Percentiles rank a stretch among this genome's conserved stretches.
Evolutionary conservation across 1,284 basidiomycete species (phyloP).

Genomic region (Cryptococcus maquisensis): DNA sequence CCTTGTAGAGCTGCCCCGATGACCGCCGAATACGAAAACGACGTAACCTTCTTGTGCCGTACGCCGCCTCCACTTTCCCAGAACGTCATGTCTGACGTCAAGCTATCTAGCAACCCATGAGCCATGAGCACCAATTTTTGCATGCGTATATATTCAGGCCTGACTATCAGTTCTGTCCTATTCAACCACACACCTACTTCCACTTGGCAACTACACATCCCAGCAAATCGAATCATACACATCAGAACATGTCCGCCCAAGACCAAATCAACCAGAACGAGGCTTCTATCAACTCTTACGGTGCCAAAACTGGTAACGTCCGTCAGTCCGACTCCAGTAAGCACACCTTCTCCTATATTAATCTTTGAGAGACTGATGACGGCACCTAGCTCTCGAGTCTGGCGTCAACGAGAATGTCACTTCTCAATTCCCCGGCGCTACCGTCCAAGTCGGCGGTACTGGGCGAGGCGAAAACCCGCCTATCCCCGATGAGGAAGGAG

Average conservation of each 20-base stretch:
- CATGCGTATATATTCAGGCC: too few species aligned
- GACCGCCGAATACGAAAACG: too few species aligned
- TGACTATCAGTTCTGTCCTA: too few species aligned
- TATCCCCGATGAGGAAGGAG: conserved; percentile 30
- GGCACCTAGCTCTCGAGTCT: conserved; percentile 17
- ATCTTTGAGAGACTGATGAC: not conserved
- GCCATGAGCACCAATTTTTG: too few species aligned
- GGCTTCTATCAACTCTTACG: conserved; percentile 18
- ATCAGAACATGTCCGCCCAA: conserved; percentile 15
- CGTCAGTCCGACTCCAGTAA: conserved; percentile 20
- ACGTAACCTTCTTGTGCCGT: too few species aligned
- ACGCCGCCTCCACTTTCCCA: too few species aligned
- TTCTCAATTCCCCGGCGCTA: conserved; percentile 26
- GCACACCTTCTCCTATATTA: not conserved
- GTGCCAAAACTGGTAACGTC: conserved; percentile 12
- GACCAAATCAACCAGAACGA: conserved; percentile 14
- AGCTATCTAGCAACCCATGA: too few species aligned
- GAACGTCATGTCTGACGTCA: too few species aligned
- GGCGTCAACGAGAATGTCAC: conserved; percentile 31
- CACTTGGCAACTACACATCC: too few species aligned
- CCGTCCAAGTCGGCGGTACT: conserved; percentile 29
- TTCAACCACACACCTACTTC: too few species aligned
- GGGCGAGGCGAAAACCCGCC: conserved; percentile 28
- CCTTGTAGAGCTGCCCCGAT: too few species aligned
- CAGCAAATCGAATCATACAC: too few species aligned